These are phyloP conservation scores for Trebouxia sp. DNA, from an alignment of 139 green algal genomes.

Conservation along the genomic window DNA sequence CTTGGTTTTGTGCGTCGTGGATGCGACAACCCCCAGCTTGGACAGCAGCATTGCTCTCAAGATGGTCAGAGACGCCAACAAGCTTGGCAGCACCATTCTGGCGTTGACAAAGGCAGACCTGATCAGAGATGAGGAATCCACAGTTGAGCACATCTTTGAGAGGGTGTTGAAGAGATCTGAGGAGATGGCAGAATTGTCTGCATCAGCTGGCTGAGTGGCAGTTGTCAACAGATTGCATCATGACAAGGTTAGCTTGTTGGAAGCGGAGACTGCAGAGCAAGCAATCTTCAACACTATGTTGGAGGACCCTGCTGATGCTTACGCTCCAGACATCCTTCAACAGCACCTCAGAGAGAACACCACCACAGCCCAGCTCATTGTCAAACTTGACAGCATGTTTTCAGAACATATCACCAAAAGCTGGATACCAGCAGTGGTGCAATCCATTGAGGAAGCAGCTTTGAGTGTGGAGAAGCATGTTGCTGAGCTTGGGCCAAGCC, in stretches of 20 bases:
- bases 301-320: neutral
- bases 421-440: neutral
- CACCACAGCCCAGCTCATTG: constrained; percentile 1
- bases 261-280: neutral
- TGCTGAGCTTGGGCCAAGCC: too few relatives aligned
- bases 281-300: neutral
- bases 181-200: neutral
- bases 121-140: neutral
- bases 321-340: neutral
- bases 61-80: neutral
- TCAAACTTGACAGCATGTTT: neutral
- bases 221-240: neutral
- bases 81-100: neutral
- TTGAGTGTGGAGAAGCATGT: too few relatives aligned
- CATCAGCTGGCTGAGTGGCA: constrained; percentile 1
- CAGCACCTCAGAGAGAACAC: constrained; percentile 3
- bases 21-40: neutral
- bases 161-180: neutral
- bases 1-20: constrained; percentile 1
- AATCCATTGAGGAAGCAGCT: too few relatives aligned
- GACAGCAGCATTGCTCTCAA: neutral
- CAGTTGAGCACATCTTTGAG: neutral
- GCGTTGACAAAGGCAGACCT: constrained; percentile 20
- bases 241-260: neutral
- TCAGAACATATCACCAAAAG: neutral